A percentile compares a stretch with the other conserved stretches of the same genome.
Conservation (phyloP, 164 flowering plant species). For the Brasenia schreberi region DNA sequence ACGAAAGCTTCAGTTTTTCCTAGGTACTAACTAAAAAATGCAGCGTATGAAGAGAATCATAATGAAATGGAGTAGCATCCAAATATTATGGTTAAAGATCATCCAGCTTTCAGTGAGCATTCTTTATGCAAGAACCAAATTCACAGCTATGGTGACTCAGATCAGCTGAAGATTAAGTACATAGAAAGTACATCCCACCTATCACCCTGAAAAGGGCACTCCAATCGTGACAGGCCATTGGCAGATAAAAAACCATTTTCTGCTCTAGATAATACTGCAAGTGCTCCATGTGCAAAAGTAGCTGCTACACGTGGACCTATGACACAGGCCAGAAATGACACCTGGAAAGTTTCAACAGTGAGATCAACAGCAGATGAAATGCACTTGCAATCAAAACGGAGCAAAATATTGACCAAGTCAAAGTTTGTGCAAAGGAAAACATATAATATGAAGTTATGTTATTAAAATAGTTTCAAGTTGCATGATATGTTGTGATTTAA, state of each 20-base stretch:
- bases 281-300: conserved; percentile 93
- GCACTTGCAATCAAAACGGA: neutral
- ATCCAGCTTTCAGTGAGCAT: too few species aligned
- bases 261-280: conserved; percentile 58
- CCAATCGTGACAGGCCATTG: conserved; percentile 19
- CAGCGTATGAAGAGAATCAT: too few species aligned
- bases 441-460: too few species aligned
- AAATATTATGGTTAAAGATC: too few species aligned
- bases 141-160: too few species aligned
- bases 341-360: conserved; percentile 29
- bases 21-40: too few species aligned
- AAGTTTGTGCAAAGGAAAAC: neutral
- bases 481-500: too few species aligned
- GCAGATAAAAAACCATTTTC: conserved; percentile 17
- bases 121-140: too few species aligned
- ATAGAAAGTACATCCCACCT: conserved; percentile 27
- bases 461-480: too few species aligned
- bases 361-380: neutral
- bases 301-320: conserved; percentile 99
- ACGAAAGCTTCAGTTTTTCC: neutral
- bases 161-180: too few species aligned
- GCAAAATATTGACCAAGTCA: neutral
- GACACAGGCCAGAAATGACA: conserved; percentile 85
- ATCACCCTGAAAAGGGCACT: conserved; percentile 29
- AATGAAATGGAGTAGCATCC: too few species aligned